A percentile compares a stretch with the other conserved stretches of the same genome.
Conservation (phyloP, 768 basidiomycete genomes). For the Collybia mongolica region DNA sequence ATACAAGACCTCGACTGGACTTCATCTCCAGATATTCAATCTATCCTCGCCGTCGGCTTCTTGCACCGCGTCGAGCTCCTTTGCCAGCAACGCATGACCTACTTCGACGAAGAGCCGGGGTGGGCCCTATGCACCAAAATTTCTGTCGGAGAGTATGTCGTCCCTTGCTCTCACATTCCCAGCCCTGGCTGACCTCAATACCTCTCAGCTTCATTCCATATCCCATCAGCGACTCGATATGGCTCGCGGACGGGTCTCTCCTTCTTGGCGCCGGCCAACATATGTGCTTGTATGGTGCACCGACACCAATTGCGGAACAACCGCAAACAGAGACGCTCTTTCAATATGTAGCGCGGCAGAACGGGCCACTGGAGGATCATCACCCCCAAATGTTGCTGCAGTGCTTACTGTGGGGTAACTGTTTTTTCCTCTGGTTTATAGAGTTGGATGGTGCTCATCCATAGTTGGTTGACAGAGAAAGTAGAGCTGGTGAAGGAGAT, state of each 20-base stretch:
- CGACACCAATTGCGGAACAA: conserved; percentile 15
- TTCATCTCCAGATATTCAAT: conserved; percentile 85
- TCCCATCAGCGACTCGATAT: conserved; percentile 86
- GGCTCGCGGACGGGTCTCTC: conserved; percentile 82
- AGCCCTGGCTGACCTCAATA: conserved; percentile 2
- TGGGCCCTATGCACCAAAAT: conserved; percentile 75
- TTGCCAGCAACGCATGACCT: conserved; percentile 92
- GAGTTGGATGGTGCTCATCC: no score
- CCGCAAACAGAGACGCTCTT: conserved; percentile 54
- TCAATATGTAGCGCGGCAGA: conserved; percentile 76
- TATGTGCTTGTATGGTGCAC: conserved; percentile 75
- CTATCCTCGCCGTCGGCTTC: conserved; percentile 90
- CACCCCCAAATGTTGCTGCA: conserved; percentile 93
- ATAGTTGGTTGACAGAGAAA: conserved; percentile 54
- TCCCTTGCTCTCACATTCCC: conserved; percentile 7
- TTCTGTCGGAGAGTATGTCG: conserved; percentile 68
- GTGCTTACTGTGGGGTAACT: conserved; percentile 85
- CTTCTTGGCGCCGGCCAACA: conserved; percentile 83
- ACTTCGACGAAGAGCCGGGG: conserved; percentile 79
- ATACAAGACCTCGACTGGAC: conserved; percentile 92
- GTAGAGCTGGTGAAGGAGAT: conserved; percentile 82
- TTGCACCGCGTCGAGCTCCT: conserved; percentile 75
- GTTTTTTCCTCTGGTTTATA: background rate
- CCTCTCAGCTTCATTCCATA: conserved; percentile 70
- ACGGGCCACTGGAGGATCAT: conserved; percentile 87